Conservation (phyloP, 768 basidiomycete genomes). For the Podaxis carcinomalis region DNA sequence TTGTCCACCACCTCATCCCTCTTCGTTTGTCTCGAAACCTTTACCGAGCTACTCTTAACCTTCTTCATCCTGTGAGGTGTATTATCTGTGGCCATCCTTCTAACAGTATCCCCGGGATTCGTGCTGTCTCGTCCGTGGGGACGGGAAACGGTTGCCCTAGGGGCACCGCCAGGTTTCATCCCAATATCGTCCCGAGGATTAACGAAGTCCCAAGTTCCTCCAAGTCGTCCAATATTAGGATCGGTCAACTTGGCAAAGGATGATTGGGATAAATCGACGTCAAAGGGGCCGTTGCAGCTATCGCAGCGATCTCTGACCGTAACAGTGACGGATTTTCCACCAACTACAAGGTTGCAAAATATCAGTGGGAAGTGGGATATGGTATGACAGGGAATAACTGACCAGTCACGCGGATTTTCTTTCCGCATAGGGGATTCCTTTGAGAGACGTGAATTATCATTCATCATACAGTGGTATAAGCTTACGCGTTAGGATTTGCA, state of each 20-base stretch:
- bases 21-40: not conserved
- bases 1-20: not conserved
- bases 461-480: not conserved
- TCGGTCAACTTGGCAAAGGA: not conserved
- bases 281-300: not conserved
- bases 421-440: constrained; percentile 4
- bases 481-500: not conserved
- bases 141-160: not conserved
- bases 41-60: not conserved
- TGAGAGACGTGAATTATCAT: not conserved
- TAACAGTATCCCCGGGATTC: not conserved
- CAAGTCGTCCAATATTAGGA: not conserved
- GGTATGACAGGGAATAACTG: not conserved
- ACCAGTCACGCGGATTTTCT: not conserved
- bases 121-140: not conserved
- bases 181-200: not conserved
- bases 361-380: not conserved
- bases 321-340: not conserved
- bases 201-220: not conserved
- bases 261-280: not conserved
- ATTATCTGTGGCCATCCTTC: not conserved
- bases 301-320: not conserved
- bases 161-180: not conserved
- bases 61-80: not conserved
- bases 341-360: not conserved